A percentile compares a stretch with the other conserved stretches of the same genome.
Conservation (phyloP, 2,329 filamentous ascomycete species). For the Tolypocladium ovalisporum region DNA sequence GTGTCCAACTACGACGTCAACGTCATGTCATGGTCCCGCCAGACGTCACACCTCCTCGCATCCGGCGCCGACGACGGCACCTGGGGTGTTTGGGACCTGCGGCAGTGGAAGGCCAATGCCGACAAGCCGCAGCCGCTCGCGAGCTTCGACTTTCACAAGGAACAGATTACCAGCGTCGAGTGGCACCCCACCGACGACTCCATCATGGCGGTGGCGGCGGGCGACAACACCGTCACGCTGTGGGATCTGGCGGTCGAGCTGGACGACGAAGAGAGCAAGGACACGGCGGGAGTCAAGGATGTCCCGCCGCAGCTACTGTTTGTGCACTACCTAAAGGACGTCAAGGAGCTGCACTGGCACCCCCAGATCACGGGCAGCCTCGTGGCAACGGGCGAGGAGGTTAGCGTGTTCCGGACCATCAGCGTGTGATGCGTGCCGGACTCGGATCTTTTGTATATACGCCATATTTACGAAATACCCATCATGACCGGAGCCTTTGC, state of each 20-base stretch:
- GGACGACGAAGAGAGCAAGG: conserved; percentile 91
- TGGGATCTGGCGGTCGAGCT: conserved; percentile 97
- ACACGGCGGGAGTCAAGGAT: conserved; percentile 76
- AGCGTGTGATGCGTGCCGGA: conserved; percentile 45
- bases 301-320: conserved; percentile 92
- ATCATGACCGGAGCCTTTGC: not conserved
- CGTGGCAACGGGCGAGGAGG: conserved; percentile 83
- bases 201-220: conserved; percentile 84
- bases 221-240: conserved; percentile 85
- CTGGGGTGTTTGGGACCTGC: conserved; percentile 93
- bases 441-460: conserved; percentile 2
- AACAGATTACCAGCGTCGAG: conserved; percentile 90
- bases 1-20: conserved; percentile 84
- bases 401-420: conserved; percentile 78
- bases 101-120: conserved; percentile 69
- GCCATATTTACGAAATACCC: conserved; percentile 1
- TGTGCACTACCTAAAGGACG: conserved; percentile 89
- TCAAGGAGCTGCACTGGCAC: conserved; percentile 97
- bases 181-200: conserved; percentile 98
- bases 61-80: conserved; percentile 87
- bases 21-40: conserved; percentile 87
- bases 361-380: conserved; percentile 85
- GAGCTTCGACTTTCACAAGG: conserved; percentile 88
- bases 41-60: conserved; percentile 81
- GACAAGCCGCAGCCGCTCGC: conserved; percentile 72